Evolutionary conservation across 2,329 filamentous ascomycete genomes (phyloP), one percentile per base, ranked within the genome.

Genomic region (Beauveria sp.): DNA sequence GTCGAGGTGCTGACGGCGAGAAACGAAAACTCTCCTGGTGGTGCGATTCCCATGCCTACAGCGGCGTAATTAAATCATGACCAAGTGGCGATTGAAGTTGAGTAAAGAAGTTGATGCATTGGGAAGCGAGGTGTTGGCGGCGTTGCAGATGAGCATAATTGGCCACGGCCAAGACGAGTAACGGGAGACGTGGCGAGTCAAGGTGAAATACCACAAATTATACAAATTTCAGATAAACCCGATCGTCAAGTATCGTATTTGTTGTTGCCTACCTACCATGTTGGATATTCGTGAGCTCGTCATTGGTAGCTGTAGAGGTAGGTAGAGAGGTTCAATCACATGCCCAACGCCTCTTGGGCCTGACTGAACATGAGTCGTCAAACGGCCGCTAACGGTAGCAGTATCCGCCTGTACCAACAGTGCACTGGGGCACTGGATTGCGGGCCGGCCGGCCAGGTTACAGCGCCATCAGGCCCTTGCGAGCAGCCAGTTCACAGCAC

Each of bases 1-100:
- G 88, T 92, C 7, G 91, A 96, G 75, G 80, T 96, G 50, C 73
- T 96, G 67, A 96, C 91, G 0, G 91, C 90, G 47, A 83, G 90
- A 66, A 76, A 84, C 48, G 78, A 83, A 52, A 82, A 89, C 70
- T 93, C 89, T 26, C 91, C 91, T 1, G 91, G 91, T 63, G 91
- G 91, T 1, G 80, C 87, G 5, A 76, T 90, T 16, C 76, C 83
- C 5, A 84, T 88, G 75, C 84, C 84, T 30, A 65, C 61, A 3
- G 59, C 62, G 34, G 64, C 66, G 43, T 63, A 61, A 30, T 55
- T 54, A 37, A 69, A 65, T 18, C 62, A 54, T 54, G 62, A 53
- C 16, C 8, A n/a, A 24, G 20, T 12, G 14, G n/a, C 40, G 5
- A 50, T 14, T 14, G 10, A 7, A 30, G 20, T 18, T 34, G 26